Conservation (phyloP, 176 grass and related monocot species). For the Rhynchospora tenuis region DNA sequence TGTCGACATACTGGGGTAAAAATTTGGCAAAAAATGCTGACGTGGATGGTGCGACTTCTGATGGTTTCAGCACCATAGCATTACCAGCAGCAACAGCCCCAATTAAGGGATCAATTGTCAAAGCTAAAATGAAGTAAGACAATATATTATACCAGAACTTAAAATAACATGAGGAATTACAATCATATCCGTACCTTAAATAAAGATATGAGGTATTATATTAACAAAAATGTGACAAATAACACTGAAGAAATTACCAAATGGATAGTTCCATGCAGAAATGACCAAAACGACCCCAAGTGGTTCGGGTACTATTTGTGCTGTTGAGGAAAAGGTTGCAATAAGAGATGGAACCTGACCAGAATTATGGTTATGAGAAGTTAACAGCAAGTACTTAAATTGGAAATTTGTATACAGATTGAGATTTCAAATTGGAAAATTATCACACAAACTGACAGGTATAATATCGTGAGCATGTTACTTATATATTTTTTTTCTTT, state of each 20-base stretch:
- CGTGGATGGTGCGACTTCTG: constrained; percentile 57
- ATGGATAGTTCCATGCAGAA: constrained; percentile 75
- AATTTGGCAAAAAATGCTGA: constrained; percentile 48
- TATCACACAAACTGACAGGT: neutral
- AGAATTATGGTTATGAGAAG: neutral
- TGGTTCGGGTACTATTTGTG: constrained; percentile 55
- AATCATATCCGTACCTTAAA: no score
- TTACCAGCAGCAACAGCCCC: constrained; percentile 80
- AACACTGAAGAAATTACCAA: constrained; percentile 34
- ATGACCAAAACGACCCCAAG: constrained; percentile 76
- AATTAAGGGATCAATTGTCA: constrained; percentile 61
- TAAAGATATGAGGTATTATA: neutral
- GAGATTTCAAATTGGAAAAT: neutral
- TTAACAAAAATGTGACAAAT: neutral
- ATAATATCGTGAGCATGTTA: neutral
- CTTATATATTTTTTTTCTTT: neutral
- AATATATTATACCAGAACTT: neutral
- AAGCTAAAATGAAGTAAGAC: neutral
- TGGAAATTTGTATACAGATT: neutral
- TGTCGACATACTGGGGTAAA: constrained; percentile 60
- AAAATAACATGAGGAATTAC: neutral
- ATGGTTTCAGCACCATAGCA: constrained; percentile 59
- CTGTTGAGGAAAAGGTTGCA: constrained; percentile 52
- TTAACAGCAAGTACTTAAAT: neutral
- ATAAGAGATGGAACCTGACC: constrained; percentile 41